These are phyloP conservation scores for Heritiera littoralis DNA, from an alignment of 345 rosid species.

Conservation along the genomic window DNA sequence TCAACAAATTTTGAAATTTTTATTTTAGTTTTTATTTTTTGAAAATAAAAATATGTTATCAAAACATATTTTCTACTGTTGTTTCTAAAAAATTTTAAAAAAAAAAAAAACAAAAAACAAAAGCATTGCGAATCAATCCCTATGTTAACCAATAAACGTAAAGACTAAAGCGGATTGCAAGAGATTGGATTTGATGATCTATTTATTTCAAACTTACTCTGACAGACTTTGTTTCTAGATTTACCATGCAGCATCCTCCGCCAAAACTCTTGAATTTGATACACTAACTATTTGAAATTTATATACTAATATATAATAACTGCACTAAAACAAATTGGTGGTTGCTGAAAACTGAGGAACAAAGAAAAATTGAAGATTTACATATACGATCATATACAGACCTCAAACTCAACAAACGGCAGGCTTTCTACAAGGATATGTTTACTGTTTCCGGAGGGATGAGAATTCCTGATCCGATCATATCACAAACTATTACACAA, in stretches of 20 bases:
- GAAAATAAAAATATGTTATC: too few species aligned
- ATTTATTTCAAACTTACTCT: not conserved
- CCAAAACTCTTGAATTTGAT: not conserved
- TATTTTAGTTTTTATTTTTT: too few species aligned
- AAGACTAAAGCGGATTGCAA: too few species aligned
- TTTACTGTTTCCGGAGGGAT: not conserved
- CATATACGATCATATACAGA: constrained; percentile 6
- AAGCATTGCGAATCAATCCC: too few species aligned
- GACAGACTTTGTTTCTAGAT: not conserved
- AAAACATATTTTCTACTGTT: too few species aligned
- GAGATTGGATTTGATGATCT: too few species aligned
- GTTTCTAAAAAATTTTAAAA: too few species aligned
- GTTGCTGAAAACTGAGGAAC: not conserved
- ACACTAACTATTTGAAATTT: not conserved
- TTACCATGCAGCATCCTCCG: not conserved
- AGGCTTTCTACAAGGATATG: not conserved
- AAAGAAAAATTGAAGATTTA: not conserved
- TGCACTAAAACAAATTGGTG: not conserved
- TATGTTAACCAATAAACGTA: too few species aligned
- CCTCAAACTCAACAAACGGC: not conserved
- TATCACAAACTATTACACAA: not conserved
- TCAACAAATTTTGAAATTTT: too few species aligned
- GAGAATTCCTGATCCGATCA: not conserved
- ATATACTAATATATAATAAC: not conserved
- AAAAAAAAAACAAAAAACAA: too few species aligned